Base-by-base conservation (phyloP, 2,329 filamentous ascomycete genomes). In the Biscogniauxia mediterranea region DNA sequence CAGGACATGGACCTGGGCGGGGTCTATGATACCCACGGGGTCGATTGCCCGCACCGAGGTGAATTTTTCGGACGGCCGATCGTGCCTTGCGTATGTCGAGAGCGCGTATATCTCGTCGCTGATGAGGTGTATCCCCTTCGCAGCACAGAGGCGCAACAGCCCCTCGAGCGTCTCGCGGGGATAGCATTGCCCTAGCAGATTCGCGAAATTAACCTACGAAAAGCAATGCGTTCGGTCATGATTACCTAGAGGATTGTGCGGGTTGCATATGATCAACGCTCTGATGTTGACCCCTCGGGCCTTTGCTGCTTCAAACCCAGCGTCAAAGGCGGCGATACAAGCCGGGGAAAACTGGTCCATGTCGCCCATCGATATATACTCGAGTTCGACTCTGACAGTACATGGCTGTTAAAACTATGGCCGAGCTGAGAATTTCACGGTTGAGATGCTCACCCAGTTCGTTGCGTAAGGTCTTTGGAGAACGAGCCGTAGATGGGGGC, bases 31-130 rank as follows among this genome's bases (percentile, higher is more conserved):
- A 6, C 65, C 65, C 4, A 54, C 58, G 17, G 59, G 51, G 25
- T 68, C 61, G 32, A 69, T 64, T 3, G 65, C 52, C 6, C 54
- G 52, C 11, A 64, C 58, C 0, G 68, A 69, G 8, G 58, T 65
- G 50, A 68, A 69, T 8, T 52, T 42, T 19, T 68, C 66, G 1
- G 58, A 55, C 9, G 52, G 23, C 3, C 60, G 51, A 20, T 67
- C 60, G 5, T 57, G 51, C 17, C 58, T 58, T 0, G 53, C 42
- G 51, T 66, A 69, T 8, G 59, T 55, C 2, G 68, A 69, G 32
- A 69, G 65, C 7, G 66, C 66, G 54, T 69, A 69, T 25, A 69
- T 68, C 38, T 69, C 66, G 15, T 69, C 66, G 60, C 66, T 68
- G 19, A 69, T 67, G 15, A 69, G 56, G 32, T 69, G 66, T 13